Evolutionary conservation across 2,329 filamentous ascomycete genomes (phyloP).

Genomic region (Gaeumannomyces tritici): DNA sequence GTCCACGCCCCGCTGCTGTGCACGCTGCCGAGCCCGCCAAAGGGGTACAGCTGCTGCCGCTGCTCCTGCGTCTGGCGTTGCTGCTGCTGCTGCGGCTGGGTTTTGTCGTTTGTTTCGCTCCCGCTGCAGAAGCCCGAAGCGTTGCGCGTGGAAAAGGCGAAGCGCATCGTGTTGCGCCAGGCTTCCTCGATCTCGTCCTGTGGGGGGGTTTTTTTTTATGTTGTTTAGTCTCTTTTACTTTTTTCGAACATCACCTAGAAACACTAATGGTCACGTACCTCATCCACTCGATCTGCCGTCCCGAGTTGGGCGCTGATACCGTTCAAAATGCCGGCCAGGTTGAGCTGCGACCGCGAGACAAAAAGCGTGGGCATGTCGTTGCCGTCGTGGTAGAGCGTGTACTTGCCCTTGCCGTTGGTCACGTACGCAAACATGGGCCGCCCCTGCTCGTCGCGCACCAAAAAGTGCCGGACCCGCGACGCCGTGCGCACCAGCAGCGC

Average conservation of each 20-base stretch:
- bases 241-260: too few species aligned
- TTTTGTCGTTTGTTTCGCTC: neutral
- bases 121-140: neutral
- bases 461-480: neutral
- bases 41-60: slow-evolving; percentile 3
- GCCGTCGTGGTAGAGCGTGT: slow-evolving; percentile 11
- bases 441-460: neutral
- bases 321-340: neutral
- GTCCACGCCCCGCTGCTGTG: slow-evolving; percentile 11
- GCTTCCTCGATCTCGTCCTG: neutral
- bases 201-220: neutral
- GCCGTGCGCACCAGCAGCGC: neutral
- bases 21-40: slow-evolving; percentile 11
- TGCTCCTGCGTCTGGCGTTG: neutral
- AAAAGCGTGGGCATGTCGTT: slow-evolving; percentile 13
- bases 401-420: slow-evolving; percentile 1
- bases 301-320: neutral
- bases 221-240: too few species aligned
- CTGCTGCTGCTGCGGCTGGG: neutral
- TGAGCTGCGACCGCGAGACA: slow-evolving; percentile 9
- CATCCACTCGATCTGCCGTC: neutral
- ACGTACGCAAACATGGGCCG: slow-evolving; percentile 10
- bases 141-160: slow-evolving; percentile 9
- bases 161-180: slow-evolving; percentile 11
- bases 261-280: neutral